Base-by-base conservation (phyloP, 2,329 filamentous ascomycete species). In the Colletotrichum sp. region DNA sequence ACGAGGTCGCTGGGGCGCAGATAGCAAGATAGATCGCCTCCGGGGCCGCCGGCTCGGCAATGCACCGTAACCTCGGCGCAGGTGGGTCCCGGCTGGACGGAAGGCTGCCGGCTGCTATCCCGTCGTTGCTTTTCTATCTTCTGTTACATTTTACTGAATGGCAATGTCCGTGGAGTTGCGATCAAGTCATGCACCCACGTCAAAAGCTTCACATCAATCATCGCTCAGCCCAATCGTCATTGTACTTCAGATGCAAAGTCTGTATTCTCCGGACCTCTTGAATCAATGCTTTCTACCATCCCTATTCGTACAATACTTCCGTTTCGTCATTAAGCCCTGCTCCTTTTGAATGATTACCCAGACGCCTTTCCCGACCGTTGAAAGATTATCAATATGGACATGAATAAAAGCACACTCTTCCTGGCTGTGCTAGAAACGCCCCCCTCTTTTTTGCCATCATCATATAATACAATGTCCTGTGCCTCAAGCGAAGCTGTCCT, bases 401-500 rank as follows among this genome's bases (percentile, higher is more conserved):
- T 52, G 44, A 66, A 71, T 18, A 63, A 62, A 52, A 52, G n/a
- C 44, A 18, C 60, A 18, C 60, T 26, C 62, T 16, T 24, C 68
- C 12, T 44, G 66, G 57, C 39, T 74, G 49, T 52, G 59, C 44
- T 76, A 55, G 16, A 52, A 76, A 74, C 44, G 59, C 71, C 34
- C 39, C 63, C 65, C 30, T 34, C 7, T 32, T 76, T 65, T 65
- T 69, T 64, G 30, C 63, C 36, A 21, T 39, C 55, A 55, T 62
- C 18, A 34, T 76, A 64, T 74, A 69, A 34, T 76, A 73, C 71
- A 74, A 52, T 15, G 30, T 39, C 28, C 26, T 26, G 12, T 26
- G 71, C 52, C 32, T 85, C 79, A 87, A 26, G 85, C 86, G 82
- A 88, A 88, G 76, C 85, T 87, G 79, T 88, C 85, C 77, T 87